phyloP scores from a whole-genome alignment of 768 basidiomycete genomes.

The Agaricus bisporus region DNA sequence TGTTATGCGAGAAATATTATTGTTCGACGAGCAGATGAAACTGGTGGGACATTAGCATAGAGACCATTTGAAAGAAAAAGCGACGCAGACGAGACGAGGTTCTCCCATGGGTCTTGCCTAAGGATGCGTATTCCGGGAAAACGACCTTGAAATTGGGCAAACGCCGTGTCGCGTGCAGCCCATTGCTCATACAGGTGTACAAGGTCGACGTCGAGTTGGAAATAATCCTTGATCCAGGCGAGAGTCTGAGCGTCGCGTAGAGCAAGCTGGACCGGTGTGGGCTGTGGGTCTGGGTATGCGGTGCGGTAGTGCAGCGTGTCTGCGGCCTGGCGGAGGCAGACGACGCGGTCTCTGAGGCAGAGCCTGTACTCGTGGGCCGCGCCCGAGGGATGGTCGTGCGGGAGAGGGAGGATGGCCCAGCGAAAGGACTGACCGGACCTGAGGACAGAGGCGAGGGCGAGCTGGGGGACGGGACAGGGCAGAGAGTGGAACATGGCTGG shows the following conservation, averaged over 20 bases:
- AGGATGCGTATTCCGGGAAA: conserved; percentile 83
- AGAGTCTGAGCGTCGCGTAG: conserved; percentile 59
- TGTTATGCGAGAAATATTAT: conserved; percentile 91
- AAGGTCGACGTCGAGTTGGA: conserved; percentile 79
- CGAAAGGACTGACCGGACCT: conserved; percentile 85
- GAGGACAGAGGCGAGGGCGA: conserved; percentile 73
- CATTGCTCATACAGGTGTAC: conserved; percentile 68
- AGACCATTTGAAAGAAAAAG: not conserved
- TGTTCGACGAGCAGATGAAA: conserved; percentile 97
- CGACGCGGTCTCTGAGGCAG: conserved; percentile 75
- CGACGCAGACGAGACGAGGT: conserved; percentile 75
- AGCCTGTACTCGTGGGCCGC: conserved; percentile 60
- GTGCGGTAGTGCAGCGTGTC: conserved; percentile 67
- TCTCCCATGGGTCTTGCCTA: conserved; percentile 95
- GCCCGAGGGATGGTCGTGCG: conserved; percentile 11
- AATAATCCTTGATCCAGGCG: conserved; percentile 78
- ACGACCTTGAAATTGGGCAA: conserved; percentile 52
- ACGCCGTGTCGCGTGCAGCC: conserved; percentile 69
- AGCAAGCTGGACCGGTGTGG: conserved; percentile 25
- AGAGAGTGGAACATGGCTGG: conserved; percentile 42
- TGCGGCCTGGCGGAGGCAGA: conserved; percentile 74
- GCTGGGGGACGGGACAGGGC: conserved; percentile 56
- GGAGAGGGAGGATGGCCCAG: conserved; percentile 56
- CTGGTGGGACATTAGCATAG: conserved; percentile 29
- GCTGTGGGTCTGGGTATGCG: conserved; percentile 47